phyloP scores from a whole-genome alignment of 169 alveolate species.

The Haemoproteus tartakovskyi region DNA sequence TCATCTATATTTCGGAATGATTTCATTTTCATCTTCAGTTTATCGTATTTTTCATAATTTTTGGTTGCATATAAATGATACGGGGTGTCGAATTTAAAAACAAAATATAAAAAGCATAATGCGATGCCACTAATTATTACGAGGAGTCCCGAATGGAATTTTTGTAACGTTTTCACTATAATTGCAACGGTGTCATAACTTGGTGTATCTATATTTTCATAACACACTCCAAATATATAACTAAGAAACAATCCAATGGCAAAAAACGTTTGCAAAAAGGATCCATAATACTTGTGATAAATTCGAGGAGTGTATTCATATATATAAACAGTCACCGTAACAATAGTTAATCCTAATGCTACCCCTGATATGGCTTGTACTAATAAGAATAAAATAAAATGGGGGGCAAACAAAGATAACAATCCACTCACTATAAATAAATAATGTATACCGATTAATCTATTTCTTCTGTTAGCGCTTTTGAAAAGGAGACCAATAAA shows the following conservation, averaged over 20 bases:
- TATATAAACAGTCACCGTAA: conserved; percentile 23
- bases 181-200: not conserved
- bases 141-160: conserved; percentile 11
- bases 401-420: conserved; percentile 25
- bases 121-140: conserved; percentile 18
- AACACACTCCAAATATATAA: conserved; percentile 33
- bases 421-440: conserved; percentile 34
- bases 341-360: conserved; percentile 54
- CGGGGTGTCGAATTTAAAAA: conserved; percentile 34
- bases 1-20: conserved; percentile 5
- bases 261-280: conserved; percentile 30
- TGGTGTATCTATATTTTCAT: conserved; percentile 1
- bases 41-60: conserved; percentile 20
- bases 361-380: conserved; percentile 51
- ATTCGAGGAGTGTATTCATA: conserved; percentile 38
- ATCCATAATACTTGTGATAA: conserved; percentile 42
- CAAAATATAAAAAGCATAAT: conserved; percentile 1
- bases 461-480: conserved; percentile 25
- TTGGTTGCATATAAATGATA: conserved; percentile 40
- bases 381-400: conserved; percentile 29
- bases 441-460: conserved; percentile 2
- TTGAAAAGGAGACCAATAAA: conserved; percentile 11
- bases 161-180: not conserved
- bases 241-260: conserved; percentile 35
- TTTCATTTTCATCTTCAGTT: conserved; percentile 6